A percentile compares a stretch with the other conserved stretches of the same genome.
Conservation (phyloP, 2,329 filamentous ascomycete genomes). For the Aspergillus fijiensis region DNA sequence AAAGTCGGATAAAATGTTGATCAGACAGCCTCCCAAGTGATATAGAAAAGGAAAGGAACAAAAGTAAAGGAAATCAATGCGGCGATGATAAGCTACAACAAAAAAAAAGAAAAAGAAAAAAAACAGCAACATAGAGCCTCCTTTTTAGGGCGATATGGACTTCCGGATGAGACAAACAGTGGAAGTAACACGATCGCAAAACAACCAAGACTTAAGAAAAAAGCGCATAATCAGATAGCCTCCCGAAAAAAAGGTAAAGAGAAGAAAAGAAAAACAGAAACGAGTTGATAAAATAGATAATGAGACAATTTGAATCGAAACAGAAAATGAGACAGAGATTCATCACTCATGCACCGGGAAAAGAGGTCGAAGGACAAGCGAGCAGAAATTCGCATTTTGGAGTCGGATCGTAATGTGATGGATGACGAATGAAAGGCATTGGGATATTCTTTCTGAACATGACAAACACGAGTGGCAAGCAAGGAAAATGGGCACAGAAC, state of each 20-base stretch:
- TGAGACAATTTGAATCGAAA: conserved; percentile 4
- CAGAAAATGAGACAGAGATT: conserved; percentile 4
- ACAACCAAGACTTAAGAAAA: conserved; percentile 3
- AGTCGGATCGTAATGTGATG: neutral
- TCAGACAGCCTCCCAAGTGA: conserved; percentile 43
- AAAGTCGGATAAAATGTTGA: conserved; percentile 25
- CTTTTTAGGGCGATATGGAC: conserved; percentile 5
- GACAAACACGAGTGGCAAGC: neutral
- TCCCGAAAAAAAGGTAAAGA: conserved; percentile 20
- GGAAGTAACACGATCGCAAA: neutral
- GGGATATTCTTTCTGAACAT: no score
- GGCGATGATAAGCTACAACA: neutral
- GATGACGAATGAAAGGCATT: neutral
- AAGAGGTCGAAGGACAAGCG: neutral
- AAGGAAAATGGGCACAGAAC: neutral
- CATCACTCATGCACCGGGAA: conserved; percentile 1
- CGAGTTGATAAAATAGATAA: neutral
- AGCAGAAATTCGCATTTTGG: neutral
- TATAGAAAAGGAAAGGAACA: conserved; percentile 17
- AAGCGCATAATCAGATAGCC: conserved; percentile 24
- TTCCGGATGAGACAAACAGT: neutral
- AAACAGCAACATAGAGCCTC: conserved; percentile 8
- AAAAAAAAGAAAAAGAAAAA: neutral
- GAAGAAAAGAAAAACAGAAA: no score
- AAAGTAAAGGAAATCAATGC: conserved; percentile 6